A percentile compares a stretch with the other conserved stretches of the same genome.
Evolutionary conservation across 441 rosid species (phyloP).

Genomic region (Populus hybrid): DNA sequence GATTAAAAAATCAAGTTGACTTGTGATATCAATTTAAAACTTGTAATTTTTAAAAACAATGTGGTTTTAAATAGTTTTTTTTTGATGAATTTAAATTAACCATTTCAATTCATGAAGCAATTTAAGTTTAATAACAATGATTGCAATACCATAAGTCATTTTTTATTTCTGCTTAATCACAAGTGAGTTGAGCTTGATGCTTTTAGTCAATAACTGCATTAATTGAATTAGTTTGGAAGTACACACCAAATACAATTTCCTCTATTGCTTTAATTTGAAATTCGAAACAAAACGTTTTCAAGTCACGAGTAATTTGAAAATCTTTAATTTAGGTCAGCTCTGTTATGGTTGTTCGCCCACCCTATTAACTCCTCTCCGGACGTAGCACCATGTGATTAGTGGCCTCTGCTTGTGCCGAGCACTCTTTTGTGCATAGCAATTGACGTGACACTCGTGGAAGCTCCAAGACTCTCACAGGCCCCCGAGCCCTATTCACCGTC

Average conservation of each 20-base stretch:
- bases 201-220: too few species aligned
- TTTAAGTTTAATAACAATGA: too few species aligned
- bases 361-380: not conserved
- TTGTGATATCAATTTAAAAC: too few species aligned
- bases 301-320: not conserved
- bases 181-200: too few species aligned
- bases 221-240: not conserved
- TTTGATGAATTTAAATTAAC: too few species aligned
- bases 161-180: too few species aligned
- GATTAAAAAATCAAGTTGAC: too few species aligned
- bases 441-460: not conserved
- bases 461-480: not conserved
- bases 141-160: too few species aligned
- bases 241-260: too few species aligned
- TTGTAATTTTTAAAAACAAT: accelerated
- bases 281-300: not conserved
- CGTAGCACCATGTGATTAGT: not conserved
- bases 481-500: not conserved
- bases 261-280: too few species aligned
- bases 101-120: too few species aligned
- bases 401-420: not conserved
- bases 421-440: not conserved
- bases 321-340: not conserved
- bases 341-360: not conserved
- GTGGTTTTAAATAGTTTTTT: too few species aligned